Percentiles rank a stretch among this genome's conserved stretches.
These are phyloP conservation scores for Deuterostichococcus epilithicus DNA, from an alignment of 139 green algal genomes.

Conservation along the genomic window DNA sequence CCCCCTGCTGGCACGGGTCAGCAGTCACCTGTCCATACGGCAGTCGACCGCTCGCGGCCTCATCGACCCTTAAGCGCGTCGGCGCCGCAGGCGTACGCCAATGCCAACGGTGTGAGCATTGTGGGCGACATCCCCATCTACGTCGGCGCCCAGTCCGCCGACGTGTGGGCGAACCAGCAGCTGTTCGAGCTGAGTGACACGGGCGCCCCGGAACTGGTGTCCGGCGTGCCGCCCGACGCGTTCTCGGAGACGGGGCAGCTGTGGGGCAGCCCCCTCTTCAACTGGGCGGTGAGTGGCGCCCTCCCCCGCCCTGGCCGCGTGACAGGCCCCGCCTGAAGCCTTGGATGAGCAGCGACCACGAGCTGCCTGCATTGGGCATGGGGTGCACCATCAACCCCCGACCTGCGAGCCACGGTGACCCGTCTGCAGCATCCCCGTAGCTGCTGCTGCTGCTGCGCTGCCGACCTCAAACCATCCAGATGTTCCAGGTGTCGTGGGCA, in stretches of 20 bases:
- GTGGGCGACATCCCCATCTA: slow-evolving; percentile 99
- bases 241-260: slow-evolving; percentile 95
- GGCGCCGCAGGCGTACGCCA: slow-evolving; percentile 78
- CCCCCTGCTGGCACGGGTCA: no score
- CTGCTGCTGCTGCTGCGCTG: no score
- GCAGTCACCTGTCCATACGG: no score
- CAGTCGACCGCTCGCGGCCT: no score
- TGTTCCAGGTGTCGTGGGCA: neutral
- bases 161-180: slow-evolving; percentile 91
- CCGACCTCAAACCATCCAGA: neutral
- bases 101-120: slow-evolving; percentile 75
- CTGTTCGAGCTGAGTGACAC: slow-evolving; percentile 64
- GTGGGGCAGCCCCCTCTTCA: slow-evolving; percentile 95
- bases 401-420: no score
- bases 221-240: slow-evolving; percentile 91
- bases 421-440: no score
- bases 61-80: neutral
- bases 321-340: no score
- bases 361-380: no score
- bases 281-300: slow-evolving; percentile 80
- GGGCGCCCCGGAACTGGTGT: slow-evolving; percentile 36
- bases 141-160: slow-evolving; percentile 83
- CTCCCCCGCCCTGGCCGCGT: no score
- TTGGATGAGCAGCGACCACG: no score
- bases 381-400: no score